Conservation (phyloP, 2,329 filamentous ascomycete genomes). For the Hymenoscyphus fraxineus region DNA sequence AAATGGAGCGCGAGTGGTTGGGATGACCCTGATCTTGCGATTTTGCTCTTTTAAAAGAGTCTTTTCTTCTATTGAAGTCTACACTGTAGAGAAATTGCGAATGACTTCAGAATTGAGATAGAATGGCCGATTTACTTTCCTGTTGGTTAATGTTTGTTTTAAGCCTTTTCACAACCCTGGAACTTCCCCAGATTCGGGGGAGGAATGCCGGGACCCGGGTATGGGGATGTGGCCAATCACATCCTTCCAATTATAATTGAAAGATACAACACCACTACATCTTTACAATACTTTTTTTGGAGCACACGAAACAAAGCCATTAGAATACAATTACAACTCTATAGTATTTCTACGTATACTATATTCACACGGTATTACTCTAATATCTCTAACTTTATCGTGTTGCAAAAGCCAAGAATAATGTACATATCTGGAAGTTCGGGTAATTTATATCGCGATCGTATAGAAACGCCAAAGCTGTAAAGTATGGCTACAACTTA, state of each 20-base stretch:
- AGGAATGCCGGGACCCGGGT: neutral
- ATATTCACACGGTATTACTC: no score
- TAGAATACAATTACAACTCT: neutral
- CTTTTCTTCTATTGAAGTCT: neutral
- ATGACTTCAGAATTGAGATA: neutral
- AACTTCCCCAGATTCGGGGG: neutral
- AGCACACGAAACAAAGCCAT: neutral
- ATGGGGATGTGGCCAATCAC: neutral
- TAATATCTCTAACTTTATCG: no score
- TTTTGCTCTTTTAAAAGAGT: neutral
- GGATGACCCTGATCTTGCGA: neutral
- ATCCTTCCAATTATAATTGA: neutral
- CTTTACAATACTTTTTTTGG: neutral
- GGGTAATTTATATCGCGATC: no score
- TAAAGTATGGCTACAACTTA: no score
- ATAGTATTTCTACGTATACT: neutral
- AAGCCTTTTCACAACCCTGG: neutral
- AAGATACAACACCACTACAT: neutral
- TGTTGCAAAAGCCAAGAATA: no score
- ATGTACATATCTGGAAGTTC: no score
- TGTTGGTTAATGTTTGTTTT: neutral
- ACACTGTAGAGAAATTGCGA: neutral
- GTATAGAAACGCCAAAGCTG: no score
- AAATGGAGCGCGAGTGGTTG: constrained; percentile 6
- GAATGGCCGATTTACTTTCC: neutral